These are phyloP conservation scores for Rehmannia glutinosa DNA, from an alignment of 257 asterid species.

Conservation along the genomic window DNA sequence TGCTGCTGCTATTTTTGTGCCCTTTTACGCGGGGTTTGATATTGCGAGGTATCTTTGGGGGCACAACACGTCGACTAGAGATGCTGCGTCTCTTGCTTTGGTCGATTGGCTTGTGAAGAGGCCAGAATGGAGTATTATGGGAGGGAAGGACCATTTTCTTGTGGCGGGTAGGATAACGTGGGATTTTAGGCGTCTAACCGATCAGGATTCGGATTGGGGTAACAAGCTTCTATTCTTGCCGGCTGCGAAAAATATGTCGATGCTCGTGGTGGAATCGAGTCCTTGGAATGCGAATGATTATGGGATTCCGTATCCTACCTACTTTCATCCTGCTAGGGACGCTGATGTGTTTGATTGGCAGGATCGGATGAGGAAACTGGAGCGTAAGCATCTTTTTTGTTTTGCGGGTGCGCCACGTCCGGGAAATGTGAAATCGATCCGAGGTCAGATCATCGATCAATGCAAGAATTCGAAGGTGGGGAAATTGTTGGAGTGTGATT, in stretches of 20 bases:
- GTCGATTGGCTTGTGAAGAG: constrained; percentile 65
- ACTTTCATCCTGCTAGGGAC: constrained; percentile 77
- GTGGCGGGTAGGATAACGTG: constrained; percentile 92
- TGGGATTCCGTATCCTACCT: constrained; percentile 87
- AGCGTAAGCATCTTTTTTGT: constrained; percentile 67
- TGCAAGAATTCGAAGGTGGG: constrained; percentile 59
- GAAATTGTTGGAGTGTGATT: constrained; percentile 61
- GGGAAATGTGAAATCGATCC: constrained; percentile 52
- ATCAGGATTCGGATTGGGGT: constrained; percentile 71
- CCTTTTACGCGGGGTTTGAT: constrained; percentile 81
- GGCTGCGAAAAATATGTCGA: constrained; percentile 73
- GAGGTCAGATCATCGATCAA: constrained; percentile 69
- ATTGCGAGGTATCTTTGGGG: constrained; percentile 88
- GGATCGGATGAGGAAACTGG: constrained; percentile 61
- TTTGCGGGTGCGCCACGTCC: constrained; percentile 95
- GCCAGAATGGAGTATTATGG: constrained; percentile 86
- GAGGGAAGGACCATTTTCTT: constrained; percentile 87
- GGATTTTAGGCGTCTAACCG: constrained; percentile 75
- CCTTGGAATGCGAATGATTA: constrained; percentile 82
- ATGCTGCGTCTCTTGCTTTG: constrained; percentile 75
- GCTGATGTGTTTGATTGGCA: constrained; percentile 67
- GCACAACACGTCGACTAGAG: constrained; percentile 53
- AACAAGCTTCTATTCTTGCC: constrained; percentile 77
- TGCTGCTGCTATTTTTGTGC: constrained; percentile 58
- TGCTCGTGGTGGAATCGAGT: constrained; percentile 87